A percentile compares a stretch with the other conserved stretches of the same genome.
phyloP scores from a whole-genome alignment of 495 filamentous ascomycete genomes.

The Penicillium pancosmium region DNA sequence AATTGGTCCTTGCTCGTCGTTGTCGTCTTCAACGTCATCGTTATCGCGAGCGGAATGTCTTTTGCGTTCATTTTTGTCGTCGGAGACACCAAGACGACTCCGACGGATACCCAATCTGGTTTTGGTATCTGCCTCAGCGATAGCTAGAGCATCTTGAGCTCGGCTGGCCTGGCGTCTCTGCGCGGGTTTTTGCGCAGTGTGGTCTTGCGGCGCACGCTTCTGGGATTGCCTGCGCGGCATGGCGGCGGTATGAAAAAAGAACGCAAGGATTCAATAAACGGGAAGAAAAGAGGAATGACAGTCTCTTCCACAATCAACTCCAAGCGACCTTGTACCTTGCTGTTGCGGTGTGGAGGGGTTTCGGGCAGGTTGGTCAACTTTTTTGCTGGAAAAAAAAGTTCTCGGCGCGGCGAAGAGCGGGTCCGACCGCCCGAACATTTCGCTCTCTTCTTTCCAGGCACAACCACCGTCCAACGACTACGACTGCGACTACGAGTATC shows the following conservation, averaged over 20 bases:
- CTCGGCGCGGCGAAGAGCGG: constrained; percentile 45
- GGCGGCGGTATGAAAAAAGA: constrained; percentile 21
- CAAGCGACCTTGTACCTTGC: constrained; percentile 10
- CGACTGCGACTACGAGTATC: neutral
- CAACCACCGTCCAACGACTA: neutral
- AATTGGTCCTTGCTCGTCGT: constrained; percentile 54
- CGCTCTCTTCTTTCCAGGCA: constrained; percentile 10
- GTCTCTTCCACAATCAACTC: neutral
- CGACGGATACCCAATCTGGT: constrained; percentile 53
- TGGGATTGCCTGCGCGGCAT: constrained; percentile 73
- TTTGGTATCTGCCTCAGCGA: constrained; percentile 67
- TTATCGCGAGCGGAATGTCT: constrained; percentile 36
- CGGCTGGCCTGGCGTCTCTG: constrained; percentile 57
- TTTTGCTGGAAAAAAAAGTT: constrained; percentile 44
- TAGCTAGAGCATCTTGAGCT: constrained; percentile 80
- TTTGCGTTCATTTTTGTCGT: constrained; percentile 53
- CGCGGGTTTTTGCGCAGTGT: constrained; percentile 43
- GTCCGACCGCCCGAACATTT: constrained; percentile 32
- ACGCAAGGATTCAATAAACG: neutral
- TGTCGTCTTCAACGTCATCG: constrained; percentile 50
- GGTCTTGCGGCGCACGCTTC: constrained; percentile 50
- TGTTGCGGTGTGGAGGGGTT: constrained; percentile 21
- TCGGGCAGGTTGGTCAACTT: constrained; percentile 27
- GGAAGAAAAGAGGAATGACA: neutral
- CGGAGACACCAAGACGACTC: constrained; percentile 60